Evolutionary conservation across 2,329 filamentous ascomycete species (phyloP), one percentile per base, ranked within the genome.

Genomic region (Zymoseptoria passerinii): DNA sequence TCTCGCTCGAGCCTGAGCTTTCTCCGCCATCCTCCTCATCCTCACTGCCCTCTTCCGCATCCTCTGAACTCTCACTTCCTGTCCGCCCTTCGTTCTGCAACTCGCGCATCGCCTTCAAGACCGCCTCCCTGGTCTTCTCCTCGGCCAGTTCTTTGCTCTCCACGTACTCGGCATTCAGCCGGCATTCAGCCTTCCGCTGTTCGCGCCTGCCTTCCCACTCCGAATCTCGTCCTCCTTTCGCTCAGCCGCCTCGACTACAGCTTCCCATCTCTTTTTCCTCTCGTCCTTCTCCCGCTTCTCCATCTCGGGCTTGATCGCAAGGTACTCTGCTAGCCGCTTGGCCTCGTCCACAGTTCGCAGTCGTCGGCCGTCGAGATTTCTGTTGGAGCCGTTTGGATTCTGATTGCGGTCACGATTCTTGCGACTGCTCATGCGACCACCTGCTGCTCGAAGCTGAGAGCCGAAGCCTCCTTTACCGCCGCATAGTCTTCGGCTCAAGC

Each of bases 401-500:
- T 95, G 90, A 16, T 67, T 63, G 55, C 84, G 86, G 67, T 89
- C 84, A 57, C 87, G 87, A 80, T 92, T 94, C 78, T 95, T 95
- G 66, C 86, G 84, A n/a, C 89, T 92, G 2, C 91, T 95, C 94
- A 99, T 99, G 77, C 95, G 92, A 48, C 95, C 94, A 71, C 95
- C 94, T 2, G 94, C 94, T 0, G 95, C 94, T 70, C 95, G 90
- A 44, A 99, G 85, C 74, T 99, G 95, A 1, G 92, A 97, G 56
- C 94, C 94, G 72, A 99, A 99, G 69, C 94, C 94, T 74, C 94
- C 94, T 72, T 99, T 99, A 71, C 95, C 95, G 77, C 95, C 94
- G 66, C 87, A 89, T 48, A 96, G 77, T 5, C 88, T 88, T 1
- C 87, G 79, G 6, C 85, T 87, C 28, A 99, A 83, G 56, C 91